Evolutionary conservation across 129 eudicot species (phyloP).

Genomic region (Oenanthe sinensis): DNA sequence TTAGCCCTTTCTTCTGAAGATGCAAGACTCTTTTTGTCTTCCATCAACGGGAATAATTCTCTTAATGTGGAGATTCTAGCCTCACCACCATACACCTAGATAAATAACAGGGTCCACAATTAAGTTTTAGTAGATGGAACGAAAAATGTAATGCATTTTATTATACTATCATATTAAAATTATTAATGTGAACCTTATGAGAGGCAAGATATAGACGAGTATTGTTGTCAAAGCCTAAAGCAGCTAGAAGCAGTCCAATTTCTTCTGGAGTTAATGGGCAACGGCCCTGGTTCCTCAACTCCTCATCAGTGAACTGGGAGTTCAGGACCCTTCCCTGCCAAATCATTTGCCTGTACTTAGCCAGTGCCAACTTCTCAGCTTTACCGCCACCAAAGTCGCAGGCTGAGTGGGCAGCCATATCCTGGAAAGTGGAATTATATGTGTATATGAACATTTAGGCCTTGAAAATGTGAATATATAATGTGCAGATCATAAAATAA

Average conservation of each 20-base stretch:
- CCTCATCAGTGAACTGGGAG: slow-evolving; percentile 83
- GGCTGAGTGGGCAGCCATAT: slow-evolving; percentile 99
- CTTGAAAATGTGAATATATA: neutral
- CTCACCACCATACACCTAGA: slow-evolving; percentile 90
- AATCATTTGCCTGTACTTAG: slow-evolving; percentile 73
- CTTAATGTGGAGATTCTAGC: slow-evolving; percentile 65
- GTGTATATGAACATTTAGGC: neutral
- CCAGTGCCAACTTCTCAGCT: slow-evolving; percentile 83
- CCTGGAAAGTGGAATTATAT: slow-evolving; percentile 33
- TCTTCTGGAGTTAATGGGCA: slow-evolving; percentile 99
- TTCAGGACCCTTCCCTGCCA: slow-evolving; percentile 94
- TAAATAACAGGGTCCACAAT: neutral
- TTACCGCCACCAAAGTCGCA: slow-evolving; percentile 99
- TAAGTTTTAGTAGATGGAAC: neutral
- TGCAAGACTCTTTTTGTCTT: slow-evolving; percentile 88
- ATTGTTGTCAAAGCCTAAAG: slow-evolving; percentile 74
- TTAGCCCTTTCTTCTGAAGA: slow-evolving; percentile 66
- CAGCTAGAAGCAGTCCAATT: slow-evolving; percentile 73
- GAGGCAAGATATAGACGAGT: slow-evolving; percentile 95
- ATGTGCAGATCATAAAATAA: neutral
- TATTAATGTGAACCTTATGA: slow-evolving; percentile 53
- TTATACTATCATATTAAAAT: neutral
- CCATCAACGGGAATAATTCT: slow-evolving; percentile 69
- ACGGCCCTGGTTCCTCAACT: slow-evolving; percentile 81
- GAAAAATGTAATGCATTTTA: neutral